phyloP scores from a whole-genome alignment of 2,329 filamentous ascomycete species.

The Neofusicoccum cordaticola region DNA sequence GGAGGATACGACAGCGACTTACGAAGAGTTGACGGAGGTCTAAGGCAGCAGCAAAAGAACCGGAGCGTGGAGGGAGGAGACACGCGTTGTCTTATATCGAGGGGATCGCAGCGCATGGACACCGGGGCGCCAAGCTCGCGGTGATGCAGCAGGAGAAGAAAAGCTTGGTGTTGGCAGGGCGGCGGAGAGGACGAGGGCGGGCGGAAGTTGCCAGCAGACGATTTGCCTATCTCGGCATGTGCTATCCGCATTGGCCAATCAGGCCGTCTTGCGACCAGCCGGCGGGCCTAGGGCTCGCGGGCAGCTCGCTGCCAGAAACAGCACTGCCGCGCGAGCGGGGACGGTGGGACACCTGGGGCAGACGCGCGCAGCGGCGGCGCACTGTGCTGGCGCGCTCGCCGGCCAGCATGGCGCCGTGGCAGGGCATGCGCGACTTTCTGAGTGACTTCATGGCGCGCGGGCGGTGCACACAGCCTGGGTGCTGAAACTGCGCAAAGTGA shows the following conservation, averaged over 20 bases:
- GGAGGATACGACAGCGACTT: background rate
- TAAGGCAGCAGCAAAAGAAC: constrained; percentile 1
- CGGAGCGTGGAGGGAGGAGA: background rate
- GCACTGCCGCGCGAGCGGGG: background rate
- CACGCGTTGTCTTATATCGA: constrained; percentile 5
- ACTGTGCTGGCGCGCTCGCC: no score
- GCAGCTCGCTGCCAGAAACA: background rate
- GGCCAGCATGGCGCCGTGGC: background rate
- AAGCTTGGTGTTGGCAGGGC: background rate
- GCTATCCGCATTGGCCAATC: constrained; percentile 8
- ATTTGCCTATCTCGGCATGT: background rate
- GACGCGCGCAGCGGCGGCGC: background rate
- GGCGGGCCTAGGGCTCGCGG: background rate
- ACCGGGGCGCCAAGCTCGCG: background rate
- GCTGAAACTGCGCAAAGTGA: background rate
- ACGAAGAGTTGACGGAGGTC: background rate
- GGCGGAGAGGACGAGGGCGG: background rate
- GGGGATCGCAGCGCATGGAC: no score
- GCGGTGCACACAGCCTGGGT: background rate
- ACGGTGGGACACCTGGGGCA: background rate
- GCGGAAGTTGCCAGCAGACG: background rate
- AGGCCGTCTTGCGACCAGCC: background rate
- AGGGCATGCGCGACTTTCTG: no score
- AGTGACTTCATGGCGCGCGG: background rate
- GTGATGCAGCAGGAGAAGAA: background rate